phyloP scores from a whole-genome alignment of 306 rosid genomes.

The Cyclanthera cordifolia region DNA sequence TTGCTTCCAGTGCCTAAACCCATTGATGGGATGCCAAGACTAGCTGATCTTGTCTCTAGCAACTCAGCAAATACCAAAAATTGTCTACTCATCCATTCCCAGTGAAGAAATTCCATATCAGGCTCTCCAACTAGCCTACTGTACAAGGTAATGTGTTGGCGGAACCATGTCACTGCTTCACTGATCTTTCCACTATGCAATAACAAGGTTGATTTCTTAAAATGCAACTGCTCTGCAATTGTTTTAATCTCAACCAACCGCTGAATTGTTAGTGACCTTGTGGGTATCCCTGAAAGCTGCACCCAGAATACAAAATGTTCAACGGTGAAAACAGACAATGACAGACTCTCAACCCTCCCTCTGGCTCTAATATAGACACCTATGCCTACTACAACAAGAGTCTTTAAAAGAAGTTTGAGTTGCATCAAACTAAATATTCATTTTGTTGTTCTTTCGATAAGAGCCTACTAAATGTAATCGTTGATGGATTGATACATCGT shows the following conservation, averaged over 20 bases:
- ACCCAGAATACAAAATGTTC: slow-evolving; percentile 17
- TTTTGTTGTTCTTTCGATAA: not conserved
- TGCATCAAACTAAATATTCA: not conserved
- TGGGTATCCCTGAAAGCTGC: slow-evolving; percentile 76
- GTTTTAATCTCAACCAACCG: slow-evolving; percentile 79
- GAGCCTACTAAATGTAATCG: not conserved
- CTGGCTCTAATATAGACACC: not conserved
- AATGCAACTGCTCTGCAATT: slow-evolving; percentile 72
- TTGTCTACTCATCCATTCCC: slow-evolving; percentile 98
- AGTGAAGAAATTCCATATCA: slow-evolving; percentile 72
- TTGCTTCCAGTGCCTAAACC: slow-evolving; percentile 34
- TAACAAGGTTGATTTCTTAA: slow-evolving; percentile 73
- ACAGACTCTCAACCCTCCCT: not conserved
- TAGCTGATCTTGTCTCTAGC: slow-evolving; percentile 57
- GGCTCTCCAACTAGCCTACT: slow-evolving; percentile 64
- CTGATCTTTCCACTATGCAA: slow-evolving; percentile 84
- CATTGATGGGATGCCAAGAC: slow-evolving; percentile 40
- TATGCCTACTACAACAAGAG: not conserved
- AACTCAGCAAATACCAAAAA: slow-evolving; percentile 86
- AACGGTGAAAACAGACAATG: slow-evolving; percentile 6
- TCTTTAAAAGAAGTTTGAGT: too few relatives aligned
- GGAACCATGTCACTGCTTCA: slow-evolving; percentile 81
- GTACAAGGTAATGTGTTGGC: slow-evolving; percentile 62
- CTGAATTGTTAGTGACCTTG: slow-evolving; percentile 61
- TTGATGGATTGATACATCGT: too few relatives aligned